Evolutionary conservation across 306 rosid species (phyloP).

Genomic region (Nissolia schottii): DNA sequence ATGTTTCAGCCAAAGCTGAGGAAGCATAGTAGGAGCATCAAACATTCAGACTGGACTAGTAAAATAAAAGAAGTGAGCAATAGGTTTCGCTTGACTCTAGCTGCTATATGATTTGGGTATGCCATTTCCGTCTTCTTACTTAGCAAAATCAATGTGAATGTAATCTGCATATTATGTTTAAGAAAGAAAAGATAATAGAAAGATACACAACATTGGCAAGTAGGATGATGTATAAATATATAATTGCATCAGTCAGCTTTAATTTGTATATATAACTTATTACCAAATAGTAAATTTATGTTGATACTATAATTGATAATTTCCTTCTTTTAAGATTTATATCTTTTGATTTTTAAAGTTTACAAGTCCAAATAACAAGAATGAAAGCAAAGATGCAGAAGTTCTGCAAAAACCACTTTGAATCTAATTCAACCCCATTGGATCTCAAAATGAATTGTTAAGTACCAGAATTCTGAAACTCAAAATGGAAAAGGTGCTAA

Average conservation of each 20-base stretch:
- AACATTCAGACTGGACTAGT: constrained; percentile 34
- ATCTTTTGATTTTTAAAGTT: too few species aligned
- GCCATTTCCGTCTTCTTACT: constrained; percentile 15
- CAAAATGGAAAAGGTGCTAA: neutral
- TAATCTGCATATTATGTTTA: neutral
- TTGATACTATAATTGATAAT: too few species aligned
- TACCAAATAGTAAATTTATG: too few species aligned
- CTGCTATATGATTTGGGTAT: constrained; percentile 22
- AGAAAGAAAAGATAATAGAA: neutral
- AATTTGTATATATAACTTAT: too few species aligned
- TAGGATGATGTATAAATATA: too few species aligned
- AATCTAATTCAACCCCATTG: too few species aligned
- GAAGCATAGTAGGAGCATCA: constrained; percentile 30
- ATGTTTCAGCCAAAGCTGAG: constrained; percentile 48
- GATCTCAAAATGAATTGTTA: neutral
- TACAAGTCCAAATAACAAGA: too few species aligned
- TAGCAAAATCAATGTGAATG: neutral
- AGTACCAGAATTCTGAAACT: neutral
- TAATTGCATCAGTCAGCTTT: too few species aligned
- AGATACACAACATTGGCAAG: neutral
- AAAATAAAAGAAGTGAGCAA: constrained; percentile 43
- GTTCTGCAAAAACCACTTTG: too few species aligned
- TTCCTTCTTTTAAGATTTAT: too few species aligned
- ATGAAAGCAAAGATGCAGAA: too few species aligned
- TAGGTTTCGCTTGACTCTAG: constrained; percentile 45